Evolutionary conservation across 371 early-diverging fungal genomes (phyloP), one percentile per base, ranked within the genome.

Genomic region (Rhizopus stolonifer): DNA sequence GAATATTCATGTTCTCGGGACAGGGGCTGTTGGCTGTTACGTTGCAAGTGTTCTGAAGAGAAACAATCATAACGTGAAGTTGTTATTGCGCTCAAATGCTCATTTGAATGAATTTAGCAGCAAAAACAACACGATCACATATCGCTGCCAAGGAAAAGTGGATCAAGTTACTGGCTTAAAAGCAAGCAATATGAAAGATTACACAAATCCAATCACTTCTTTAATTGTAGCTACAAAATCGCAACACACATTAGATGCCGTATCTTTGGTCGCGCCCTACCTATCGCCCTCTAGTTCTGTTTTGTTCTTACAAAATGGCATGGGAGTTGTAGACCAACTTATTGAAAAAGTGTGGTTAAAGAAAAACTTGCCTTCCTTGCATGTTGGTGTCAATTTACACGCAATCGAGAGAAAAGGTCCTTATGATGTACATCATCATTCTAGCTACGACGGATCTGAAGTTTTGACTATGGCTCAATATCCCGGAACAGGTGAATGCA

Each of bases 261-360:
- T 78, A n/a, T 33, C 54, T 21, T 58, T 65, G 5, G 47, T 85
- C 11, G 56, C 53, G 14, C 43, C 58, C 1, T 63, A 77, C 2
- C 47, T 85, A n/a, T 54, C 54, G n/a, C 13, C 64, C 4, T 42
- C 63, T 9, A 79, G 77, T 7, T 68, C 74, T 0, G 67, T 84
- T 2, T 51, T 83, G 7, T 56, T 86, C 45, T 36, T 86, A 39
- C 83, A 84, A 51, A 86, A 86, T 45, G 87, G 87, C 6, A 80
- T 85, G 83, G 86, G 86, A 18, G 59, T 69, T 2, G 63, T 65
- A n/a, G 84, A 86, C 18, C 78, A 81, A 33, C 43, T 84, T 10
- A 54, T 67, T 32, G 56, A 61, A 2, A 60, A 51, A 19, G 25
- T 74, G 17, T 80, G 76, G 64, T 52, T 31, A 32, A 44, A 23